Conservation (phyloP, 331 rosid species). For the Pyracantha coccinea region DNA sequence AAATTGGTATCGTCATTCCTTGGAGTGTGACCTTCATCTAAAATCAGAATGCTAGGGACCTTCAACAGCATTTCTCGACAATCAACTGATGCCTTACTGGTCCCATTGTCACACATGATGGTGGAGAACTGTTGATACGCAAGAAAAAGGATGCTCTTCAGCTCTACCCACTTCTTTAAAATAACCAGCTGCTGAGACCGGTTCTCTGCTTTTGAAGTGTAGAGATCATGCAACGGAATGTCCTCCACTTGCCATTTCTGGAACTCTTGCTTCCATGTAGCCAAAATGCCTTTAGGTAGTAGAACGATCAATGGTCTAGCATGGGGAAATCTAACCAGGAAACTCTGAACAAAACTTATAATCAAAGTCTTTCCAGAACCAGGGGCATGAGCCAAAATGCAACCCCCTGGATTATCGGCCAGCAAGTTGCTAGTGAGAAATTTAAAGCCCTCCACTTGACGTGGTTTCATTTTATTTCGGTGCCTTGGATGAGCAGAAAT, state of each 20-base stretch:
- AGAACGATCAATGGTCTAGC: constrained; percentile 86
- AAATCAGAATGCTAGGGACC: constrained; percentile 63
- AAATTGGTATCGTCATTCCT: constrained; percentile 77
- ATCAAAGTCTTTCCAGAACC: constrained; percentile 97
- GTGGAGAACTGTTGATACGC: constrained; percentile 85
- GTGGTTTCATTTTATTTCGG: constrained; percentile 73
- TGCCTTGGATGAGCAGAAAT: constrained; percentile 78
- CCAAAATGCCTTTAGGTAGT: constrained; percentile 83
- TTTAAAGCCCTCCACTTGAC: constrained; percentile 85
- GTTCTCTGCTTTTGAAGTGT: constrained; percentile 64
- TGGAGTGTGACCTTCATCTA: constrained; percentile 93
- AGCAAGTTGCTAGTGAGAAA: constrained; percentile 72
- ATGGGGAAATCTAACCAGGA: constrained; percentile 70
- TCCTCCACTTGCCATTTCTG: constrained; percentile 84
- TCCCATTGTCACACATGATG: constrained; percentile 48
- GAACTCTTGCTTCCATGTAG: constrained; percentile 84
- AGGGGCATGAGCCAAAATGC: constrained; percentile 95
- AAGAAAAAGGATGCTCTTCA: constrained; percentile 75
- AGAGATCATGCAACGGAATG: constrained; percentile 63
- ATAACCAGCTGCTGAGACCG: constrained; percentile 61
- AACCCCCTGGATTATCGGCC: constrained; percentile 77
- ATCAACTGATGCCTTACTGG: constrained; percentile 16
- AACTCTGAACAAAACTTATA: constrained; percentile 92
- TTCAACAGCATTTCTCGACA: constrained; percentile 66
- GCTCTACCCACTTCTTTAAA: constrained; percentile 60